Base-by-base conservation (phyloP, 192 early-diverging fungal genomes). In the Coemansia nantahalensis region DNA sequence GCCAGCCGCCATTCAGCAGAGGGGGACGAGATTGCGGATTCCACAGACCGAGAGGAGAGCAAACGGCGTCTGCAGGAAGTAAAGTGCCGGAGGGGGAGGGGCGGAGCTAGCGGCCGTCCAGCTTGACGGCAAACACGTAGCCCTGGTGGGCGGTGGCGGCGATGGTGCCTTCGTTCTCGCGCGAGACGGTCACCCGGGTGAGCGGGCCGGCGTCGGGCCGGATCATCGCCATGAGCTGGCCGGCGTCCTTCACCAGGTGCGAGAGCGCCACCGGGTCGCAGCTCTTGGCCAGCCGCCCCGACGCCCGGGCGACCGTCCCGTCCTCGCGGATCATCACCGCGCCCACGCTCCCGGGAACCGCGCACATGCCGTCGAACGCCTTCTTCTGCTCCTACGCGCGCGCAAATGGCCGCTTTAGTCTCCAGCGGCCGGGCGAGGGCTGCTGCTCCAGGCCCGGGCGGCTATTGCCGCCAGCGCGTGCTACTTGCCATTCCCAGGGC, bases 261-360 rank as follows among this genome's bases (percentile, higher is more conserved):
- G 60, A 54, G 22, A 75, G 60, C 30, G 51, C 56, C 36, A 45
- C 59, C 12, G 55, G 60, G 40, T 75, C 72, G 39, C 47, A 44
- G 10, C 10, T 21, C 22, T 75, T 56, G 4, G 53, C 30, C 48
- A 68, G 28, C 28, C 49, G 43, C 6, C 72, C 72, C 8, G 72
- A 75, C 1, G 51, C 51, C 32, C 65, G 59, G 14, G 44, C 52
- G 45, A 75, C 56, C 19, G 66, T 48, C 8, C 72, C 72, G n/a
- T 67, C 65, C 5, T 75, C 72, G 14, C 60, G 60, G 11, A 68
- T 51, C 72, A 75, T 75, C 28, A 75, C 54, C 3, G 72, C 72
- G 3, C 72, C 72, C 13, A 54, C 18, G 45, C 72, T 75, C 4
- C 65, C 72, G 0, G 59, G 60, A 14, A 75, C 40, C 12, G 65